Evolutionary conservation across 2,329 filamentous ascomycete species (phyloP), one percentile per base, ranked within the genome.

Genomic region (Kalmusia sp.): DNA sequence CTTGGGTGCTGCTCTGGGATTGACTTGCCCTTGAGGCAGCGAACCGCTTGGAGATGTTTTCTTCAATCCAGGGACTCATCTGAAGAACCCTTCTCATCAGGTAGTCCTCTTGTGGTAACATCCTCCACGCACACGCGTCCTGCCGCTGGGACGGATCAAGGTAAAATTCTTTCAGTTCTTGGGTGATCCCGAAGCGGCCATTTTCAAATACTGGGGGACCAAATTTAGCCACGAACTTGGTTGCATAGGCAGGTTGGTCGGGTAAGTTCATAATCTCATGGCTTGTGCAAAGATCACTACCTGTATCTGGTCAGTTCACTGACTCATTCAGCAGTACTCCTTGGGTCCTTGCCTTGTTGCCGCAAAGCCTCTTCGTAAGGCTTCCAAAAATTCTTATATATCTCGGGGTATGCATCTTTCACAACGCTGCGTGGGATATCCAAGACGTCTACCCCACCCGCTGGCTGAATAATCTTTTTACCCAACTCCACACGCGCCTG

Each of bases 211-310:
- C 48, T 3, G 15, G 2, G 2, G 31, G 25, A 12, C 49, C 19
- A 30, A 47, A 58, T 8, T 33, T 15, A 1, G 17, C 9, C 19
- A 58, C 27, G 14, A 27, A 14, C 14, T 55, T 52, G 0, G 37
- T 46, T 19, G 30, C n/a, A 47, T 49, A 49, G 4, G 22, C 11
- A 24, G 50, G 19, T 24, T 57, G 57, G 24, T 33, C 15, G 6
- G 57, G 54, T 11, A 57, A 21, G 1, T 57, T 49, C 49, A 55
- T 43, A 11, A 60, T 37, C n/a, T 53, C 22, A 22, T 47, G 19
- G 19, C 44, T 52, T 51, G 54, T 30, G 37, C 54, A 54, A 3
- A 59, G 39, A 1, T 35, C 47, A 12, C 51, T 9, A 11, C 47
- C 56, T 59, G 21, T 12, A 5, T 6, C 25, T 3, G 12, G 25